These are phyloP conservation scores for Ramularia endophylla DNA, from an alignment of 2,329 filamentous ascomycete species.

Conservation along the genomic window DNA sequence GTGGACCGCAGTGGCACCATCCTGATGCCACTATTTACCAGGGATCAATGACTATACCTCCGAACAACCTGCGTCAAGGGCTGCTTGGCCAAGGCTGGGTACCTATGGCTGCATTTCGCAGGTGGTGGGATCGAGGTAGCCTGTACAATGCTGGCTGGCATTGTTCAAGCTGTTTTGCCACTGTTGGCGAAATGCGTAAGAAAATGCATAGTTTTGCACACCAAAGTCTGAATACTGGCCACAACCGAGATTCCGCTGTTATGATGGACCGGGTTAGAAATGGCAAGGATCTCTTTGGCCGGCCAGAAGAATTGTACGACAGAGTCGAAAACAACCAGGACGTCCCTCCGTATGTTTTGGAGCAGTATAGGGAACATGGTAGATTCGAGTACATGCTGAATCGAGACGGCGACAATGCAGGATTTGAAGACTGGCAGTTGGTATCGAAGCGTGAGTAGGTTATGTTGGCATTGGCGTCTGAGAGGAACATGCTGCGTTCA, in stretches of 20 bases:
- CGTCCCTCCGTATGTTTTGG: conserved; percentile 42
- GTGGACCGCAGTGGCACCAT: conserved; percentile 45
- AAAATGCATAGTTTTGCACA: conserved; percentile 56
- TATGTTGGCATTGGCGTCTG: too few species aligned
- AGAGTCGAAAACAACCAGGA: conserved; percentile 47
- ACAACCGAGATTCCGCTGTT: conserved; percentile 42
- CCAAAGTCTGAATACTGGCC: conserved; percentile 45
- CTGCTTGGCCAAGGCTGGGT: conserved; percentile 23
- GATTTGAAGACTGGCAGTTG: conserved; percentile 31
- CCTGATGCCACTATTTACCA: conserved; percentile 55
- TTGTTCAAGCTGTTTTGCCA: conserved; percentile 56
- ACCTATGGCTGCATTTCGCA: neutral
- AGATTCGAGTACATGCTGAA: conserved; percentile 36
- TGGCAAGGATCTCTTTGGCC: conserved; percentile 53
- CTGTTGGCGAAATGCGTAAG: conserved; percentile 48
- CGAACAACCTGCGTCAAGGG: conserved; percentile 48
- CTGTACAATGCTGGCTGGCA: conserved; percentile 44
- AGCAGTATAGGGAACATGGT: conserved; percentile 23
- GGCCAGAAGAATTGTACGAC: conserved; percentile 44
- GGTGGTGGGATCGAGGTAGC: neutral
- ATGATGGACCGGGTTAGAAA: conserved; percentile 48
- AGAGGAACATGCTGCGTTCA: too few species aligned
- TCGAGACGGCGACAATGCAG: conserved; percentile 34
- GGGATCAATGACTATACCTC: conserved; percentile 46
- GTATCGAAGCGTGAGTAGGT: too few species aligned